phyloP scores from a whole-genome alignment of 2,329 filamentous ascomycete species.

The Coniella vitis region DNA sequence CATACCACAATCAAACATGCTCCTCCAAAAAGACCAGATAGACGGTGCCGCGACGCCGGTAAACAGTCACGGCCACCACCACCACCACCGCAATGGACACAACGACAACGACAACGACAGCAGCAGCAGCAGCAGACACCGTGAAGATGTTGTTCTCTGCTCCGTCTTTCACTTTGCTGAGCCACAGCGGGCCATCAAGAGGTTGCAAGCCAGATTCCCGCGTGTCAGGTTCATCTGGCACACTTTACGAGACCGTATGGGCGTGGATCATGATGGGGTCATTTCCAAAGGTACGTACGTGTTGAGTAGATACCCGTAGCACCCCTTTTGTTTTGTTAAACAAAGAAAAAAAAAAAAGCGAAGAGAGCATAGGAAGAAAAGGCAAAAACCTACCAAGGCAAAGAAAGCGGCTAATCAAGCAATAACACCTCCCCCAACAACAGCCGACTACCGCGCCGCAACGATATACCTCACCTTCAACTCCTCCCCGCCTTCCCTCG shows the following conservation, averaged over 20 bases:
- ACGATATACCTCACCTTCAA: constrained; percentile 6
- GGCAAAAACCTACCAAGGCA: too few relatives aligned
- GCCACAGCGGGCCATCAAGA: neutral
- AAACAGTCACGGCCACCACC: neutral
- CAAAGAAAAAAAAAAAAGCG: too few relatives aligned
- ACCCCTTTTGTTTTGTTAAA: too few relatives aligned
- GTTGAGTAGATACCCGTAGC: too few relatives aligned
- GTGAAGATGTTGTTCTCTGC: neutral
- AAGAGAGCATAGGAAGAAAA: too few relatives aligned
- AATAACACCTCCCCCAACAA: too few relatives aligned
- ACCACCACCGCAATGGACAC: too few relatives aligned
- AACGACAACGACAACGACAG: too few relatives aligned
- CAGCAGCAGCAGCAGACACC: neutral
- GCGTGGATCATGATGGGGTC: neutral
- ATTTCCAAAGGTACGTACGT: constrained; percentile 1
- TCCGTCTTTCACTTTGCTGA: neutral
- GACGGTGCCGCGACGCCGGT: neutral
- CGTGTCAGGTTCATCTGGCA: constrained; percentile 8
- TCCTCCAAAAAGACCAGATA: neutral
- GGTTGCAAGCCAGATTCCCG: neutral
- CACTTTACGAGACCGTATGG: neutral
- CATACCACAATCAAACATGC: neutral
- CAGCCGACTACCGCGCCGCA: constrained; percentile 2
- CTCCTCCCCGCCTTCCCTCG: neutral
- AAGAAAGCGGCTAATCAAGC: too few relatives aligned